Evolutionary conservation across 768 basidiomycete genomes (phyloP), one percentile per base, ranked within the genome.

Genomic region (Lentinus brumalis): DNA sequence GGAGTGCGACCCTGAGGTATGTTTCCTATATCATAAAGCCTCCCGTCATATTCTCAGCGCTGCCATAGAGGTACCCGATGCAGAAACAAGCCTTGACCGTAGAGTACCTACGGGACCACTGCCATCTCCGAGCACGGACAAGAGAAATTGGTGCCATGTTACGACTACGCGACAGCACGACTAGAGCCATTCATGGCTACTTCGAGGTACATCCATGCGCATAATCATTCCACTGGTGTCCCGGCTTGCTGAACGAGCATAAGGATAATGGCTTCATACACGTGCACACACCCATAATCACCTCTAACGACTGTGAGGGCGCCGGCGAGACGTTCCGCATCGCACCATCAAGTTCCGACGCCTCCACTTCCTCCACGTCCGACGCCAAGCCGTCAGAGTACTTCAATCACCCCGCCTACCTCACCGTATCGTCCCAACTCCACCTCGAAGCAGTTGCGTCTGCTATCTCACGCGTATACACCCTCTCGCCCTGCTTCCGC

Each of bases 351-450:
- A 57, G 70, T n/a, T 32, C 72, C 4, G 57, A 66, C 46, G 21
- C 71, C 6, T 56, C 51, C 1, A n/a, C 56, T 2, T 44, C 58
- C 66, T 32, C 70, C 35, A 10, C 56, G 53, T 11, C 14, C 62
- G 5, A 53, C 32, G 47, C 57, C 29, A 54, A 67, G 44, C 71
- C 68, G 16, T 57, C 73, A 45, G 86, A 90, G 67, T 94, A 94
- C 74, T 94, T 96, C 75, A 80, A 81, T 26, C 80, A 79, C 31
- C 86, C 87, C 1, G 84, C 94, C 16, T 91, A 91, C 72, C 83
- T 99, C 32, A 96, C 96, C 1, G 97, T 98, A 8, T 98, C 96
- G 1, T 91, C 94, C 39, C 97, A 99, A 74, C 83, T 99, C 4
- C 96, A 99, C 71, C 86, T 98, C 35, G 97, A 99, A 73, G 88